These are phyloP conservation scores for Sesbania bispinosa DNA, from an alignment of 306 rosid species.

Conservation along the genomic window DNA sequence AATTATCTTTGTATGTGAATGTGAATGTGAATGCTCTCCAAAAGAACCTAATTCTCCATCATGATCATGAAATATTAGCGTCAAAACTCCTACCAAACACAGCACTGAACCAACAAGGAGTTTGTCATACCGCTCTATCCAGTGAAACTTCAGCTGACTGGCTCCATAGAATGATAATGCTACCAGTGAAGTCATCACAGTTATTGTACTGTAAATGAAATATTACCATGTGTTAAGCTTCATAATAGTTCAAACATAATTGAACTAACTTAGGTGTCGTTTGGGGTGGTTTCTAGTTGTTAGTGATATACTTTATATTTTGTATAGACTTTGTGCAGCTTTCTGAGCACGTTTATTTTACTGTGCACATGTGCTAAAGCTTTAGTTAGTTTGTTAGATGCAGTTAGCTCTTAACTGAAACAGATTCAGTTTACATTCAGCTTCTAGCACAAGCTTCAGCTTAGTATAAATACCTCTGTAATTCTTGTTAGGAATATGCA, in stretches of 20 bases:
- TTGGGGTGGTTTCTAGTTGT: too few relatives aligned
- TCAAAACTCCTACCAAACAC: conserved; percentile 69
- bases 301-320: too few relatives aligned
- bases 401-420: too few relatives aligned
- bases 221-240: not conserved
- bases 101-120: conserved; percentile 75
- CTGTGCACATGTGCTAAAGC: too few relatives aligned
- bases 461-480: too few relatives aligned
- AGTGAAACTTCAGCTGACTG: conserved; percentile 78
- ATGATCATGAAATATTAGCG: conserved; percentile 58
- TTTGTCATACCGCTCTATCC: conserved; percentile 84
- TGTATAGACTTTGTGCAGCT: too few relatives aligned
- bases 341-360: too few relatives aligned
- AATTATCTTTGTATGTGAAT: conserved; percentile 54
- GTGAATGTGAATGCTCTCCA: conserved; percentile 50
- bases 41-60: conserved; percentile 41
- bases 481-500: too few relatives aligned
- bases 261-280: not conserved
- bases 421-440: too few relatives aligned
- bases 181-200: conserved; percentile 80
- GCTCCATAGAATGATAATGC: conserved; percentile 83
- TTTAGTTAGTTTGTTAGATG: too few relatives aligned
- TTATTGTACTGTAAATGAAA: conserved; percentile 63
- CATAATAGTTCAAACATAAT: not conserved
- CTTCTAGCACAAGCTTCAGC: too few relatives aligned